A percentile compares a stretch with the other conserved stretches of the same genome.
Conservation (phyloP, 73 alveolate species). For the Symbiodinium natans region DNA sequence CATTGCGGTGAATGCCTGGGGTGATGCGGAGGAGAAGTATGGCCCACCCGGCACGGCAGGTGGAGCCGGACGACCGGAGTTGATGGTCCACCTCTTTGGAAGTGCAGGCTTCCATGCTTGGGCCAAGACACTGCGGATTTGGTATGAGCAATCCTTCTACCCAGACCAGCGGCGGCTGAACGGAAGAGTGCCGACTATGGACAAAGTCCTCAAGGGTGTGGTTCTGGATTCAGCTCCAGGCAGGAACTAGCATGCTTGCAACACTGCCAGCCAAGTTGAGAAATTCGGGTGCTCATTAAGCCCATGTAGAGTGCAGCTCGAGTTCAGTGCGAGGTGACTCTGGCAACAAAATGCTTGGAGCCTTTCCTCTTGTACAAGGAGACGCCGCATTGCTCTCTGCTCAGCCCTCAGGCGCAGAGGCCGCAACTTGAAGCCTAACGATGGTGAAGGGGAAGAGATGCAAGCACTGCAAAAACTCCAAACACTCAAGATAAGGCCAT, state of each 20-base stretch:
- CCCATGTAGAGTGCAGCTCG: too few relatives aligned
- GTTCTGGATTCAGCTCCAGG: conserved; percentile 90
- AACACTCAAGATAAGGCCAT: conserved; percentile 61
- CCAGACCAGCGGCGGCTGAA: conserved; percentile 42
- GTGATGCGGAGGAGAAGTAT: conserved; percentile 57
- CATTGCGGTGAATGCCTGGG: conserved; percentile 72
- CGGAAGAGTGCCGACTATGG: conserved; percentile 59
- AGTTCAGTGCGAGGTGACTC: conserved; percentile 87
- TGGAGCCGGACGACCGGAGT: conserved; percentile 90
- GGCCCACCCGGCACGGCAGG: conserved; percentile 92
- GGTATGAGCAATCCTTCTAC: conserved; percentile 25
- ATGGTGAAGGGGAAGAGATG: background rate
- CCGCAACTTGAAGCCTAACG: background rate
- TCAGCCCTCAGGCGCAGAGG: conserved; percentile 15
- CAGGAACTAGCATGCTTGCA: too few relatives aligned
- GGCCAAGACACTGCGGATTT: conserved; percentile 44
- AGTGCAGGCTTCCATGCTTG: conserved; percentile 76
- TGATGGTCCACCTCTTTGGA: conserved; percentile 79
- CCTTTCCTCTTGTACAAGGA: conserved; percentile 82
- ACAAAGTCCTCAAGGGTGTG: conserved; percentile 47
- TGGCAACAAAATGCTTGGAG: conserved; percentile 75
- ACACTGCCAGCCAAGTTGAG: too few relatives aligned
- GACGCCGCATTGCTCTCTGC: conserved; percentile 81
- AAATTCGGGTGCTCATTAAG: too few relatives aligned
- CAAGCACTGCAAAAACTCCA: too few relatives aligned